Percentiles rank a stretch among this genome's conserved stretches.
These are phyloP conservation scores for Blastobotrys attinorum DNA, from an alignment of 805 yeast genomes.

Conservation along the genomic window DNA sequence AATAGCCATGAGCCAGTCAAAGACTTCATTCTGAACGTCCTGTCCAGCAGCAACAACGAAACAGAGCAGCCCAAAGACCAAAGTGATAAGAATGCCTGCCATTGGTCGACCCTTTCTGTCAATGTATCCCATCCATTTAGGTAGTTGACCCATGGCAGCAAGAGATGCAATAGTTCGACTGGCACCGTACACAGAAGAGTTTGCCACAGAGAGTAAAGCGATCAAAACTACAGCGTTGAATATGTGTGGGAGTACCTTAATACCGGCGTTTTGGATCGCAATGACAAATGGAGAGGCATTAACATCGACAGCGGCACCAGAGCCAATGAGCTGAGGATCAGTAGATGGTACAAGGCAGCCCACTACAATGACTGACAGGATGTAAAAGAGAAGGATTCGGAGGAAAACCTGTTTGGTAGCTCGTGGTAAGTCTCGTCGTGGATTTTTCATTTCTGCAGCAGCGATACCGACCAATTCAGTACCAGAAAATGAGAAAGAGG, in stretches of 20 bases:
- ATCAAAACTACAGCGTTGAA: slow-evolving; percentile 60
- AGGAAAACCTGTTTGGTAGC: slow-evolving; percentile 74
- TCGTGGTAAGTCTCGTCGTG: slow-evolving; percentile 54
- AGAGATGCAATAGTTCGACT: slow-evolving; percentile 60
- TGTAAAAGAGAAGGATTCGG: slow-evolving; percentile 63
- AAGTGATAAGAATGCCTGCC: slow-evolving; percentile 44
- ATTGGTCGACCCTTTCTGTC: slow-evolving; percentile 70
- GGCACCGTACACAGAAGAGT: slow-evolving; percentile 58
- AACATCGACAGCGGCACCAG: slow-evolving; percentile 42
- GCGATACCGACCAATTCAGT: slow-evolving; percentile 63
- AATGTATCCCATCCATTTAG: slow-evolving; percentile 50
- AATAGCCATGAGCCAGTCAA: slow-evolving; percentile 69
- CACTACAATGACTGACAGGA: slow-evolving; percentile 43
- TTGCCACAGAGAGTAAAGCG: slow-evolving; percentile 59
- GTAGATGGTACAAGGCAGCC: slow-evolving; percentile 65
- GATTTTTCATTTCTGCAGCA: slow-evolving; percentile 63
- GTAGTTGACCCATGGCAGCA: slow-evolving; percentile 54
- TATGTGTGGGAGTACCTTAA: slow-evolving; percentile 53
- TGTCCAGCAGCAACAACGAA: slow-evolving; percentile 51
- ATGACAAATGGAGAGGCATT: slow-evolving; percentile 64
- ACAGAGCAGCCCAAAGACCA: slow-evolving; percentile 43
- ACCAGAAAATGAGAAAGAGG: slow-evolving; percentile 70
- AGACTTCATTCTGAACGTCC: slow-evolving; percentile 42
- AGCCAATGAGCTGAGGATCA: slow-evolving; percentile 39
- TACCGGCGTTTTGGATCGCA: slow-evolving; percentile 57